These are phyloP conservation scores for Juncus effusus DNA, from an alignment of 176 grass and related monocot genomes.

Conservation along the genomic window DNA sequence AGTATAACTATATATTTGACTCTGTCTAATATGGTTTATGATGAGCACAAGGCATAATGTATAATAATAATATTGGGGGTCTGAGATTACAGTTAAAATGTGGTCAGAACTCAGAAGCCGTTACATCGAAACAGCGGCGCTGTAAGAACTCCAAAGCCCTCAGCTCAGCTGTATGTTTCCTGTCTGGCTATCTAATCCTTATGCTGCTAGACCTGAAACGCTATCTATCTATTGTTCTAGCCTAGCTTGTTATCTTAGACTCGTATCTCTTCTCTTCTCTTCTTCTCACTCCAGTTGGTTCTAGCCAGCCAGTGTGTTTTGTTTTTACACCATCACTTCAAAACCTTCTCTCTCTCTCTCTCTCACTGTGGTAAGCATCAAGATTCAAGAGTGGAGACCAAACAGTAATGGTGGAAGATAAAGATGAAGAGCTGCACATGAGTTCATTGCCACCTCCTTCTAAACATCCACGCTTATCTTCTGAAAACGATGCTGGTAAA, in stretches of 20 bases:
- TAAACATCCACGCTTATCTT: conserved; percentile 63
- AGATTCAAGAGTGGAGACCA: background rate
- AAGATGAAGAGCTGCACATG: conserved; percentile 29
- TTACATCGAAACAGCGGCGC: background rate
- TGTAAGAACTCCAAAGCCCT: background rate
- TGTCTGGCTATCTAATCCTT: background rate
- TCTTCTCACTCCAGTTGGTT: conserved; percentile 8
- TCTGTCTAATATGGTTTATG: too few relatives aligned
- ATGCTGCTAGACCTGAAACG: background rate
- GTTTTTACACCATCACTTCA: background rate
- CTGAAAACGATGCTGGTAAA: conserved; percentile 39
- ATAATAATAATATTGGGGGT: too few relatives aligned
- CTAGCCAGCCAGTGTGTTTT: background rate
- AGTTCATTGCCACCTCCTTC: conserved; percentile 36
- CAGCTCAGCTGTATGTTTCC: background rate
- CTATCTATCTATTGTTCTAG: background rate
- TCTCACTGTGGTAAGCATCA: background rate
- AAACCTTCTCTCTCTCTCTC: conserved; percentile 2
- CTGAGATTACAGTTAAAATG: too few relatives aligned
- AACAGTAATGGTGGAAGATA: conserved; percentile 32
- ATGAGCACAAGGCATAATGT: too few relatives aligned
- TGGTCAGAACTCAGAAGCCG: background rate
- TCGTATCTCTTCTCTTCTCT: background rate
- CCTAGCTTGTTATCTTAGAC: background rate
- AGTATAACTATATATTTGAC: too few relatives aligned